Percentiles rank a stretch among this genome's conserved stretches.
Evolutionary conservation across 352 stramenopile species (phyloP).

Genomic region (Phytophthora citrophthora): DNA sequence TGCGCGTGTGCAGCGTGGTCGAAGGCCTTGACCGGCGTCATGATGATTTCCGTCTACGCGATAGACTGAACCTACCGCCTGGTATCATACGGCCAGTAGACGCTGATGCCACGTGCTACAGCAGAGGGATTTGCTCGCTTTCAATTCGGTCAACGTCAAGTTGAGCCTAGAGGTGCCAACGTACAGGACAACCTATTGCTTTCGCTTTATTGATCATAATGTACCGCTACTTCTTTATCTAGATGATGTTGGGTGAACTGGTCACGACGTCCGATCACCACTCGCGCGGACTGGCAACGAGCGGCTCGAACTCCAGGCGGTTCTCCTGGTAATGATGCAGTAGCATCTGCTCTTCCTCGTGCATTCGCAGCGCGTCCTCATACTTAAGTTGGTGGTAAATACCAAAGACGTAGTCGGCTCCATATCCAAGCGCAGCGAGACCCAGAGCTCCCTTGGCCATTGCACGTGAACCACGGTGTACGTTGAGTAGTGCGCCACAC

Average conservation of each 20-base stretch:
- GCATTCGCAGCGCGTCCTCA: constrained; percentile 26
- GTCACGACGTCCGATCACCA: constrained; percentile 7
- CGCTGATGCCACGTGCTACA: constrained; percentile 1
- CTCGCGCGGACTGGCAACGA: constrained; percentile 14
- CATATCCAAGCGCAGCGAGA: constrained; percentile 46
- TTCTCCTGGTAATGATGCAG: constrained; percentile 6
- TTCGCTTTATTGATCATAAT: constrained; percentile 23
- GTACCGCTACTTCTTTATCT: constrained; percentile 5
- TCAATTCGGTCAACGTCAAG: background rate
- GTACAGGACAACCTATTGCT: background rate
- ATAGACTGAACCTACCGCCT: constrained; percentile 1
- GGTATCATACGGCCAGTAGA: constrained; percentile 5
- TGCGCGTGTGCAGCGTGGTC: constrained; percentile 30
- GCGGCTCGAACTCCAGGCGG: constrained; percentile 13
- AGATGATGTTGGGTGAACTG: constrained; percentile 7
- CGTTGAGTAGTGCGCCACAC: constrained; percentile 50
- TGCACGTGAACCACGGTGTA: constrained; percentile 41
- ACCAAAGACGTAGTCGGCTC: constrained; percentile 42
- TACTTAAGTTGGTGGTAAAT: constrained; percentile 37
- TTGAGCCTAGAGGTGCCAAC: no score
- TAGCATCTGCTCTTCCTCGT: constrained; percentile 21
- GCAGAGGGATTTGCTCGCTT: constrained; percentile 7
- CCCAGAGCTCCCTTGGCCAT: constrained; percentile 48
- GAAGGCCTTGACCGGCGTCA: constrained; percentile 26
- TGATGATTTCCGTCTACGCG: constrained; percentile 2